phyloP scores from a whole-genome alignment of 2,329 filamentous ascomycete species.

The Diaporthe citri region DNA sequence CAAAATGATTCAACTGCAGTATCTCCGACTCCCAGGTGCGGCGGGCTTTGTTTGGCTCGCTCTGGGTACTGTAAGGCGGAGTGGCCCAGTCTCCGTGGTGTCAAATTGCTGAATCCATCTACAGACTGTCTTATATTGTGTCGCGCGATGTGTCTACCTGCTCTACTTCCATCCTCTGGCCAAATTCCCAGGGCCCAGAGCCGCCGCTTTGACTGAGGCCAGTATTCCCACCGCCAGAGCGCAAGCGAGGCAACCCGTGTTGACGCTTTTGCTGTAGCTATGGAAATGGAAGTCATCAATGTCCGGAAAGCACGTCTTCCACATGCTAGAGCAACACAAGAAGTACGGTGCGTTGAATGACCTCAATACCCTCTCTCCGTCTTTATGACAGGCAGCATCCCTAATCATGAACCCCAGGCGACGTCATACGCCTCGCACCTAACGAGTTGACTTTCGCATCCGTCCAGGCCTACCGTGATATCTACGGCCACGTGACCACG shows the following conservation, averaged over 20 bases:
- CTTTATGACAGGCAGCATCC: background rate
- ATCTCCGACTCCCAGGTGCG: background rate
- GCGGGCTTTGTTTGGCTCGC: background rate
- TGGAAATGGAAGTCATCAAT: constrained; percentile 18
- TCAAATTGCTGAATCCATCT: background rate
- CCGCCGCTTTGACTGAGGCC: constrained; percentile 4
- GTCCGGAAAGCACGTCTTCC: constrained; percentile 21
- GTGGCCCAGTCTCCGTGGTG: background rate
- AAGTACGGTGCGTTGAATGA: constrained; percentile 18
- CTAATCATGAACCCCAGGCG: constrained; percentile 39
- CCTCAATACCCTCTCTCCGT: background rate
- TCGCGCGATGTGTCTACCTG: constrained; percentile 30
- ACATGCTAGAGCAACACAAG: constrained; percentile 25
- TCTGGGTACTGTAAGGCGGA: background rate
- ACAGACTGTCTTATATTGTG: background rate
- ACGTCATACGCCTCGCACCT: constrained; percentile 38
- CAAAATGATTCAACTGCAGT: background rate
- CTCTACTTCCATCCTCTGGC: constrained; percentile 37
- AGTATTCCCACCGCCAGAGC: background rate
- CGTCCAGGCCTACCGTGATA: constrained; percentile 29
- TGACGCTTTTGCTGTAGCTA: background rate
- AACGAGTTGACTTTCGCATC: constrained; percentile 31
- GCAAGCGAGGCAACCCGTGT: too few species aligned
- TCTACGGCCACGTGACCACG: constrained; percentile 34
- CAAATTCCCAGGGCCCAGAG: constrained; percentile 33